phyloP scores from a whole-genome alignment of 345 rosid species.

The Boechera retrofracta region DNA sequence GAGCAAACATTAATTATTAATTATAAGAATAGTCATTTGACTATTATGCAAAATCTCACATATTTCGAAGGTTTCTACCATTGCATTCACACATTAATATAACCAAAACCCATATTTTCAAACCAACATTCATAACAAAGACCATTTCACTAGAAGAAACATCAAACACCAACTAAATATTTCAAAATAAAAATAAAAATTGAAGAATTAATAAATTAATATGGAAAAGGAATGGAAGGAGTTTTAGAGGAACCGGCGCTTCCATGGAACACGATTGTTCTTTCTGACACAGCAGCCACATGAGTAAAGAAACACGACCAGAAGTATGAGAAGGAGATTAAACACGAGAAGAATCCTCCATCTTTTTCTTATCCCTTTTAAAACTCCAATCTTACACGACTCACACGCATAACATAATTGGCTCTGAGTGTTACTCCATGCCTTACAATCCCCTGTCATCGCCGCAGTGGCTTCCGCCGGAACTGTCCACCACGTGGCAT shows the following conservation, averaged over 20 bases:
- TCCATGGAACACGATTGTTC: conserved; percentile 48
- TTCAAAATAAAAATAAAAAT: neutral
- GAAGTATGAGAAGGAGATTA: conserved; percentile 38
- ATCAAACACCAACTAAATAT: conserved; percentile 20
- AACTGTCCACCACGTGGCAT: conserved; percentile 52
- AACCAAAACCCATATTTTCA: conserved; percentile 6
- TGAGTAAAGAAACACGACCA: conserved; percentile 44
- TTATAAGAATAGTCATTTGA: neutral
- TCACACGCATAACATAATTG: conserved; percentile 59
- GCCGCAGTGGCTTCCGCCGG: conserved; percentile 5
- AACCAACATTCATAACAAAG: conserved; percentile 11
- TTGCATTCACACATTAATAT: conserved; percentile 14
- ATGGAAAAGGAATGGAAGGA: neutral
- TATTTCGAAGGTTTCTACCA: neutral
- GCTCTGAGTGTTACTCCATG: conserved; percentile 57
- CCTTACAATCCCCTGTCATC: conserved; percentile 48
- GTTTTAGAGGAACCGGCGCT: conserved; percentile 39
- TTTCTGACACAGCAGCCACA: conserved; percentile 49
- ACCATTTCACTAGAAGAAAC: neutral
- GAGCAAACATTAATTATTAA: neutral
- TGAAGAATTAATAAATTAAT: neutral
- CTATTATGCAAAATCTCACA: neutral
- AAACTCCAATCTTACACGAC: conserved; percentile 63
- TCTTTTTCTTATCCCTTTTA: conserved; percentile 43
- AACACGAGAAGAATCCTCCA: conserved; percentile 52